Conservation (phyloP, 2,329 filamentous ascomycete genomes). For the Stemphylium vesicarium region DNA sequence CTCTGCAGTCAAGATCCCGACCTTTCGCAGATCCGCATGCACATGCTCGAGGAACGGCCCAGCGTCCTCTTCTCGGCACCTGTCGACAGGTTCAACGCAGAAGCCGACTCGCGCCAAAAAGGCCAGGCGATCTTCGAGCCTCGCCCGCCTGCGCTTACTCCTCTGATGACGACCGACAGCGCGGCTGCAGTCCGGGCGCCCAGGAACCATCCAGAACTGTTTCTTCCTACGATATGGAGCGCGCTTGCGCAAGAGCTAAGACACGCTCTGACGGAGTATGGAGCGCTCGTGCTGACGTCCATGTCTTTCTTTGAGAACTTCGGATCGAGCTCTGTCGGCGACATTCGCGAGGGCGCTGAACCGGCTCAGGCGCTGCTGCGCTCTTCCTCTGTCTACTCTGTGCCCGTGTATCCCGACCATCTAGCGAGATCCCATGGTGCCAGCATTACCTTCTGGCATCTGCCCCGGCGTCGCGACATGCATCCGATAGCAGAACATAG, state of each 20-base stretch:
- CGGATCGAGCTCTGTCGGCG: neutral
- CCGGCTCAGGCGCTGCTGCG: neutral
- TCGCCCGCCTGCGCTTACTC: slow-evolving; percentile 3
- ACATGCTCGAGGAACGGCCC: slow-evolving; percentile 5
- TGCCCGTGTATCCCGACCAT: neutral
- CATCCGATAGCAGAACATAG: neutral
- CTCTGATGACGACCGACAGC: slow-evolving; percentile 6
- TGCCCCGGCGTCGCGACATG: neutral
- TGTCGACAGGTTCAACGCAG: neutral
- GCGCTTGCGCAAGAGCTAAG: slow-evolving; percentile 5
- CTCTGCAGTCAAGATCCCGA: slow-evolving; percentile 6
- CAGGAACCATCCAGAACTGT: neutral
- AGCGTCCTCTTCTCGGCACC: neutral
- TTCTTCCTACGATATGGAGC: slow-evolving; percentile 11
- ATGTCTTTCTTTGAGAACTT: slow-evolving; percentile 9
- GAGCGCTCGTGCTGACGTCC: slow-evolving; percentile 3
- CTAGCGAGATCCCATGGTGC: neutral
- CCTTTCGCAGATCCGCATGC: slow-evolving; percentile 5
- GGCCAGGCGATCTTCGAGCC: slow-evolving; percentile 7
- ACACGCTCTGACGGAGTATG: slow-evolving; percentile 6
- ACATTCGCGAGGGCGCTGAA: neutral
- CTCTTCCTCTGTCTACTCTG: slow-evolving; percentile 6
- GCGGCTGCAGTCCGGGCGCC: neutral
- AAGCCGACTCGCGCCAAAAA: neutral
- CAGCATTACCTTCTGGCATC: slow-evolving; percentile 8